Percentiles rank a stretch among this genome's conserved stretches.
Evolutionary conservation across 495 filamentous ascomycete genomes (phyloP).

Genomic region (Aspergillus steynii): DNA sequence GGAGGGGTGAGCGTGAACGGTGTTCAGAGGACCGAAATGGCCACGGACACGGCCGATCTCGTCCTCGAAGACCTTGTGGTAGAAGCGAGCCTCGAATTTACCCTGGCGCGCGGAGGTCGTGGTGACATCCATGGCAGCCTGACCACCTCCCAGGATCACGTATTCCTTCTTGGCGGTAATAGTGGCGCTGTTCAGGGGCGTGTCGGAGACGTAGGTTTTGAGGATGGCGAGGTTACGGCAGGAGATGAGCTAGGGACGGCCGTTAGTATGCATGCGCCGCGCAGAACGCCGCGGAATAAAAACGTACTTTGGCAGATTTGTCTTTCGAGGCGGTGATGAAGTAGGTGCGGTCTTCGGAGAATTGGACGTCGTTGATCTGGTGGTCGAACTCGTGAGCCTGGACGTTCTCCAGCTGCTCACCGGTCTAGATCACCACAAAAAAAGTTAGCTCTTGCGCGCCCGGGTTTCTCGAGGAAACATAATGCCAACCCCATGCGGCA

Average conservation of each 20-base stretch:
- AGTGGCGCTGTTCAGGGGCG: slow-evolving; percentile 91
- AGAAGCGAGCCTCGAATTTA: slow-evolving; percentile 98
- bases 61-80: slow-evolving; percentile 98
- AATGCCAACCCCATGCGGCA: background rate
- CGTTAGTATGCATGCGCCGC: slow-evolving; percentile 14
- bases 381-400: slow-evolving; percentile 80
- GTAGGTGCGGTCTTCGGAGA: slow-evolving; percentile 89
- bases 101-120: slow-evolving; percentile 89
- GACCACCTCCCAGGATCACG: slow-evolving; percentile 94
- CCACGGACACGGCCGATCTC: slow-evolving; percentile 96
- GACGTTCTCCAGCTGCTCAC: slow-evolving; percentile 76
- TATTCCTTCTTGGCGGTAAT: slow-evolving; percentile 95
- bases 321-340: slow-evolving; percentile 98
- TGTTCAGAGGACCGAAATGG: slow-evolving; percentile 94
- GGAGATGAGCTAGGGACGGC: slow-evolving; percentile 63
- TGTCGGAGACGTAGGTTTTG: slow-evolving; percentile 90
- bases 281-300: background rate
- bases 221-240: slow-evolving; percentile 82
- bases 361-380: slow-evolving; percentile 91
- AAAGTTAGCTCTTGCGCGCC: slow-evolving; percentile 16
- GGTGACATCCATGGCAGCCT: slow-evolving; percentile 99
- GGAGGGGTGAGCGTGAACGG: slow-evolving; percentile 83
- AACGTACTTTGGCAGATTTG: slow-evolving; percentile 84
- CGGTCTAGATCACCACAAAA: slow-evolving; percentile 53
- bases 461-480: background rate